These are phyloP conservation scores for Coriaria nepalensis DNA, from an alignment of 306 rosid species.

Conservation along the genomic window DNA sequence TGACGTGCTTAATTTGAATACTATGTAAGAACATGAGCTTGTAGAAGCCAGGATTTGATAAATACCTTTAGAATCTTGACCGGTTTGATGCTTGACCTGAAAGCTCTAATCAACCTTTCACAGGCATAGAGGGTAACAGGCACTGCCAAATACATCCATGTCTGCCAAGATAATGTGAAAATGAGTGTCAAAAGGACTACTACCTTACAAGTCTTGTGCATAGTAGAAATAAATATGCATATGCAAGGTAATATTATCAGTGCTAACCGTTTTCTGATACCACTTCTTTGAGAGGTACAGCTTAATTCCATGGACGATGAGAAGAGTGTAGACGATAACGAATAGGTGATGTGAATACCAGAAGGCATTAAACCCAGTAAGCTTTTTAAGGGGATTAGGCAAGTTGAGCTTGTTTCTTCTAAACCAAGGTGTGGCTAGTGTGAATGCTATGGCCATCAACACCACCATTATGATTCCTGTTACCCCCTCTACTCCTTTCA, in stretches of 20 bases:
- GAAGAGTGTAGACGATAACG: slow-evolving; percentile 39
- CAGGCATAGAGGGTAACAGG: slow-evolving; percentile 34
- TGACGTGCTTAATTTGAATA: too few relatives aligned
- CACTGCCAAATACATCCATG: slow-evolving; percentile 46
- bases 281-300: slow-evolving; percentile 43
- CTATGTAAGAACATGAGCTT: too few relatives aligned
- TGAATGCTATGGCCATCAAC: slow-evolving; percentile 47
- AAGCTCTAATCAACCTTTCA: slow-evolving; percentile 37
- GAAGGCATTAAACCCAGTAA: slow-evolving; percentile 54
- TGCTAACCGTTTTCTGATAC: slow-evolving; percentile 39
- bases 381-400: slow-evolving; percentile 33
- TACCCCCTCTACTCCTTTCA: slow-evolving; percentile 38
- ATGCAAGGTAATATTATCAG: too few relatives aligned
- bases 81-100: slow-evolving; percentile 43
- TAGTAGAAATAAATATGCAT: too few relatives aligned
- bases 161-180: slow-evolving; percentile 22
- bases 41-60: too few relatives aligned
- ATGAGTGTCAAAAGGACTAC: background rate
- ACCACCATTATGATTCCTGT: slow-evolving; percentile 31
- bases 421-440: slow-evolving; percentile 52
- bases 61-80: slow-evolving; percentile 47
- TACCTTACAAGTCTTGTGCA: too few relatives aligned
- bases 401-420: slow-evolving; percentile 41
- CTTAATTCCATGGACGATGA: slow-evolving; percentile 31
- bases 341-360: slow-evolving; percentile 59